Percentiles rank a stretch among this genome's conserved stretches.
phyloP scores from a whole-genome alignment of 2,329 filamentous ascomycete species.

The Xylariaceae sp. region DNA sequence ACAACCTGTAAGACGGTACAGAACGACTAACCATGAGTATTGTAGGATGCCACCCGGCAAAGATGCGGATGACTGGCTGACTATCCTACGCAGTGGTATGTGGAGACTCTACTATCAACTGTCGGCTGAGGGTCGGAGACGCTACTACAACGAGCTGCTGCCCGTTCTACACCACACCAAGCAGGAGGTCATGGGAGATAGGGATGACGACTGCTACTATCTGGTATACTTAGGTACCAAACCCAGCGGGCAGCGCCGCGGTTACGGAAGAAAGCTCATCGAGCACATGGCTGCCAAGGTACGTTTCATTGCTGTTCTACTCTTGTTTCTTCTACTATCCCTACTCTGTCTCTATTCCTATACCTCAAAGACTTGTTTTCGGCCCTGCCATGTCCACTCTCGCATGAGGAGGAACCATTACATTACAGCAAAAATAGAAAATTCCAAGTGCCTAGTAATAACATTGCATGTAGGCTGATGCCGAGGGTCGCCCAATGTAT shows the following conservation, averaged over 20 bases:
- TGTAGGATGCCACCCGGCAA: conserved; percentile 76
- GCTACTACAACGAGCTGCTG: conserved; percentile 80
- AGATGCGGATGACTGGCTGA: conserved; percentile 76
- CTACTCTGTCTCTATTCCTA: background rate
- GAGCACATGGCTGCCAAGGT: conserved; percentile 71
- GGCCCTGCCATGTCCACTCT: background rate
- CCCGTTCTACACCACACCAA: conserved; percentile 78
- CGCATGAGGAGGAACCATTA: background rate
- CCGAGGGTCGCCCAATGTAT: conserved; percentile 72
- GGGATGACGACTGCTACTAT: conserved; percentile 76
- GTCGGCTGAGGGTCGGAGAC: conserved; percentile 71
- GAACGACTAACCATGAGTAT: conserved; percentile 13
- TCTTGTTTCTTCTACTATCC: background rate
- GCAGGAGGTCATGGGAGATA: conserved; percentile 68
- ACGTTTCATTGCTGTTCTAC: conserved; percentile 37
- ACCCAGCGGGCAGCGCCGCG: conserved; percentile 71
- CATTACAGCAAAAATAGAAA: background rate
- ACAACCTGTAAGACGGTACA: background rate
- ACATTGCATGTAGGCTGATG: conserved; percentile 67
- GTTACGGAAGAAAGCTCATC: conserved; percentile 75
- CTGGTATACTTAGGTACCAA: conserved; percentile 84
- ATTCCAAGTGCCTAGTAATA: background rate
- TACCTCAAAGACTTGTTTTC: background rate
- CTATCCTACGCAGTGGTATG: conserved; percentile 75
- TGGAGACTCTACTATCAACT: conserved; percentile 80